A percentile compares a stretch with the other conserved stretches of the same genome.
Evolutionary conservation across 257 asterid genomes (phyloP).

Genomic region (Nicotiana otophora): DNA sequence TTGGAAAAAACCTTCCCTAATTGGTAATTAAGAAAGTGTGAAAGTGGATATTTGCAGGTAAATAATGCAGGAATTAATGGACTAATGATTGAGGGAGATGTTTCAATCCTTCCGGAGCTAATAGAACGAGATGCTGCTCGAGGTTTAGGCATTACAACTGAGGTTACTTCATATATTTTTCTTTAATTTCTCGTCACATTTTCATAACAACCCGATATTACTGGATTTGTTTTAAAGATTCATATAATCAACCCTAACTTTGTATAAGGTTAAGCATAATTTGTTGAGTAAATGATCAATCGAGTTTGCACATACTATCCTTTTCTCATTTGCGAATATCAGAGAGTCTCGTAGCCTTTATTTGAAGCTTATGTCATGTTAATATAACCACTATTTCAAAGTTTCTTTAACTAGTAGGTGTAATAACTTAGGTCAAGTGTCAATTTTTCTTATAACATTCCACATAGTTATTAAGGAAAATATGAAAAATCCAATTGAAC

Average conservation of each 20-base stretch:
- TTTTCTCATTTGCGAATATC: neutral
- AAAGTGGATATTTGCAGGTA: constrained; percentile 12
- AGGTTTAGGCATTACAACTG: neutral
- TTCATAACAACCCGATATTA: no score
- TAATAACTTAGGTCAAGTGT: no score
- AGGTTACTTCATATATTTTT: neutral
- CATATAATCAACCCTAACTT: no score
- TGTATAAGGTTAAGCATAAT: no score
- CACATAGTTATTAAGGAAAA: neutral
- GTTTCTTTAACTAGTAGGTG: neutral
- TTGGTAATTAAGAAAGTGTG: neutral
- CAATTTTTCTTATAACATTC: no score
- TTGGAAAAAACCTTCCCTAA: neutral
- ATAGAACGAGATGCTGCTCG: neutral
- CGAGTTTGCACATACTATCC: neutral
- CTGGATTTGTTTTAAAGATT: no score
- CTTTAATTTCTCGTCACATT: neutral
- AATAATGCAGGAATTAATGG: constrained; percentile 26
- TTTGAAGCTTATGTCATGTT: neutral
- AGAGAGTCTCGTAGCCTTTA: neutral
- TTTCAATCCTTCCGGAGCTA: neutral
- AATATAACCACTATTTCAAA: neutral
- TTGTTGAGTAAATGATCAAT: no score
- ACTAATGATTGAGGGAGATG: constrained; percentile 21
- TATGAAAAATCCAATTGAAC: neutral